Conservation (phyloP, 345 rosid genomes). For the Clausena lansium region DNA sequence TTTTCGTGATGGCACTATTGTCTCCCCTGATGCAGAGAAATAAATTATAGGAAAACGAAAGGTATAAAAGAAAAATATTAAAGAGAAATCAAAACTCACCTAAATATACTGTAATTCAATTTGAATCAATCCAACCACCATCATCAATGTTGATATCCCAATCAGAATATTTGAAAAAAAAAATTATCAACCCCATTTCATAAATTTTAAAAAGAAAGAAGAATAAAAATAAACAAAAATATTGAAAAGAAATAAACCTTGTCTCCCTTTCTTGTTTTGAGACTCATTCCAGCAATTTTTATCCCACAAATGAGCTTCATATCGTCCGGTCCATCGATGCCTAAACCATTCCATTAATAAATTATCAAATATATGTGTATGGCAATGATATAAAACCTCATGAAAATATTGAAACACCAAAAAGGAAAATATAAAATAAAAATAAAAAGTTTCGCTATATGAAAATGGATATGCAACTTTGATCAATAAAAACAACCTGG, state of each 20-base stretch:
- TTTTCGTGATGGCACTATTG: neutral
- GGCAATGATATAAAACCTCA: too few species aligned
- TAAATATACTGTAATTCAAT: constrained; percentile 47
- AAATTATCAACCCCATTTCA: neutral
- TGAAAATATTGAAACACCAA: too few species aligned
- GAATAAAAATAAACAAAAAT: neutral
- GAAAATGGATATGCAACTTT: neutral
- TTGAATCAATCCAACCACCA: constrained; percentile 21
- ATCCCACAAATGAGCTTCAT: constrained; percentile 68
- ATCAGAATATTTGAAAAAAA: neutral
- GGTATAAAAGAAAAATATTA: neutral
- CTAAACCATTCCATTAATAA: constrained; percentile 14
- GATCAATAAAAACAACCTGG: constrained; percentile 34
- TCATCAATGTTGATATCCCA: neutral
- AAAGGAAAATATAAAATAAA: neutral
- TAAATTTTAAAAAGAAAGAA: neutral
- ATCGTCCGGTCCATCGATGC: constrained; percentile 66
- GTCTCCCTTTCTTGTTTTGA: constrained; percentile 63
- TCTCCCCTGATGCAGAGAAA: neutral
- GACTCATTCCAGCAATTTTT: constrained; percentile 65
- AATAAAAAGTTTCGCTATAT: neutral
- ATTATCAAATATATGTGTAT: neutral
- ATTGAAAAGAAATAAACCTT: constrained; percentile 36
- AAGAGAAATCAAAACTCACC: constrained; percentile 33
- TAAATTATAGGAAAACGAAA: neutral